Conservation (phyloP, 345 rosid genomes). For the Viola odorata region DNA sequence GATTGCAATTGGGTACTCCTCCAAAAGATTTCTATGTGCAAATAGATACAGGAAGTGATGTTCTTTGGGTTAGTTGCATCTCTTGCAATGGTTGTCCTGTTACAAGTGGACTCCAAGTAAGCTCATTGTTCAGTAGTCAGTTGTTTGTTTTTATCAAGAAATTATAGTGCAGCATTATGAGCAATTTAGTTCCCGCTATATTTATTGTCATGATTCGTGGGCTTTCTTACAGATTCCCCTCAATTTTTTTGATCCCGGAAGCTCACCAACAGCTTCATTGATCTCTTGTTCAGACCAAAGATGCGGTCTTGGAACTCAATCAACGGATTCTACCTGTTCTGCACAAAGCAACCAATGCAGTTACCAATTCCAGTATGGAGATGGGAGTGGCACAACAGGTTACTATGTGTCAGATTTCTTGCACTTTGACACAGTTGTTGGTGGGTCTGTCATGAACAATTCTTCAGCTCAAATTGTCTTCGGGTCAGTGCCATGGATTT, state of each 20-base stretch:
- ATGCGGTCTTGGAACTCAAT: conserved; percentile 55
- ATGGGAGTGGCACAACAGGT: conserved; percentile 91
- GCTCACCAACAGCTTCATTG: conserved; percentile 62
- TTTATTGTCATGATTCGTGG: conserved; percentile 9
- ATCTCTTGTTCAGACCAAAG: conserved; percentile 71
- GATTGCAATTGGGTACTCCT: conserved; percentile 73
- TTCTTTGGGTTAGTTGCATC: conserved; percentile 82
- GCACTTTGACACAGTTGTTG: conserved; percentile 50
- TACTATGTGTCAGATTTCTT: conserved; percentile 74
- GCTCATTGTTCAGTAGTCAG: conserved; percentile 2
- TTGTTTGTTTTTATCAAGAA: conserved; percentile 4
- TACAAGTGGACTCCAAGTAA: conserved; percentile 77
- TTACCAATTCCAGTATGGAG: conserved; percentile 95
- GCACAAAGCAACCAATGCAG: conserved; percentile 55
- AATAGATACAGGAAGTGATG: conserved; percentile 96
- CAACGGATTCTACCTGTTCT: conserved; percentile 71
- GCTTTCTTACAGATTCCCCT: conserved; percentile 60
- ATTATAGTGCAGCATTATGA: neutral
- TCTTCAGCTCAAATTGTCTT: conserved; percentile 72
- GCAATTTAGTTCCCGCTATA: neutral
- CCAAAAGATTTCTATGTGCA: conserved; percentile 85
- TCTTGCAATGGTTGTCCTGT: conserved; percentile 87
- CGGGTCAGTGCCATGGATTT: conserved; percentile 54
- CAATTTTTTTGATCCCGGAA: conserved; percentile 68
- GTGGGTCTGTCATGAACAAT: conserved; percentile 46